Evolutionary conservation across 768 basidiomycete genomes (phyloP), one percentile per base, ranked within the genome.

Genomic region (Agaricus sinodeliciosus): DNA sequence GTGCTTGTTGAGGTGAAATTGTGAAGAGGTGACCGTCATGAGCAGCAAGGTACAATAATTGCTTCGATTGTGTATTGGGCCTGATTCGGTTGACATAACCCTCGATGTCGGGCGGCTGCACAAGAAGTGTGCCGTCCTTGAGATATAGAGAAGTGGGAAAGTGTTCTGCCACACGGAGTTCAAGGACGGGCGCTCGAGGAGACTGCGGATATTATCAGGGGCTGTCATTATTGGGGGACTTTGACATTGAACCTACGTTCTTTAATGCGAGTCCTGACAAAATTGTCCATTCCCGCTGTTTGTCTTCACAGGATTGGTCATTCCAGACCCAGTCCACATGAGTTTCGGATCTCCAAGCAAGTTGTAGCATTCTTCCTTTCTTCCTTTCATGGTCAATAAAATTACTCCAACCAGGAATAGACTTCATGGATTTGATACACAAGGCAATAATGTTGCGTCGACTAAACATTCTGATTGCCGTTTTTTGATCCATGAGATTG

Each of bases 291-390:
- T 76, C 73, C 43, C 93, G 74, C 18, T 66, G 58, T 46, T 77
- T 71, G 9, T 82, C 87, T 31, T 79, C 72, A 0, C 85, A 71
- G 58, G 88, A 85, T 22, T 77, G 71, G n/a, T 82, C 76, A 35
- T 84, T 73, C 78, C 86, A 86, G 25, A 94, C 72, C 94, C 94
- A 97, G 62, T 97, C 94, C 43, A 97, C 64, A 55, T 80, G 78
- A 2, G 82, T 81, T 18, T 75, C 81, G 26, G 75, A 63, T 36
- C 87, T 76, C 94, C 94, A 97, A 40, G 83, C 88, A 36, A 96
- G 72, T 62, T 84, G 78, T 35, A 94, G 68, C 7, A 69, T 67
- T 48, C 77, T 78, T 18, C 89, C 90, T 43, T 74, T 67, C 43
- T 60, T 67, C 3, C 83, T 58, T 34, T 80, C 73, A 22, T 71